Conservation (phyloP, 2,329 filamentous ascomycete species). For the Calonectria hawksworthii region DNA sequence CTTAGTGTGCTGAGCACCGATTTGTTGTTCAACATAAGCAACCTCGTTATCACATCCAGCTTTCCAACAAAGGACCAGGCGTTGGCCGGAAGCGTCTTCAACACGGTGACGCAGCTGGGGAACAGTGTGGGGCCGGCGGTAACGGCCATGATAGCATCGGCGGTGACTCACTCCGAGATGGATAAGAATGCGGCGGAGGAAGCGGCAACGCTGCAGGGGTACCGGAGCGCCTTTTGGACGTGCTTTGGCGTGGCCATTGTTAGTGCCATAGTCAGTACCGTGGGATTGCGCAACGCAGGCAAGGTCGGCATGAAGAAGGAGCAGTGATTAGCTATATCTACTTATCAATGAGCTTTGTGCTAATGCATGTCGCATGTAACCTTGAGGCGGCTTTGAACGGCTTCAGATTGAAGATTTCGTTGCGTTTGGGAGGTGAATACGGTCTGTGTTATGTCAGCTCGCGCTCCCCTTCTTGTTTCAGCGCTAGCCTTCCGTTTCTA, state of each 20-base stretch:
- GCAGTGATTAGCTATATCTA: not conserved
- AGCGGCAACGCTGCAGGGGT: conserved; percentile 17
- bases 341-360: not conserved
- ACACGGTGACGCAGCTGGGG: conserved; percentile 24
- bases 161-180: conserved; percentile 21
- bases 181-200: not conserved
- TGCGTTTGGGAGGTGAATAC: not conserved
- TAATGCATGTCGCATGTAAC: not conserved
- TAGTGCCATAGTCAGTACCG: not conserved
- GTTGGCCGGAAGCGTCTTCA: conserved; percentile 69
- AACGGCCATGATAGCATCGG: conserved; percentile 26
- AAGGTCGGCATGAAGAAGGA: conserved; percentile 29
- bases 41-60: conserved; percentile 82
- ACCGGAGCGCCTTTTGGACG: conserved; percentile 22
- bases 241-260: conserved; percentile 19
- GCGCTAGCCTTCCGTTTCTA: conserved; percentile 4
- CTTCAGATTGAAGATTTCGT: not conserved
- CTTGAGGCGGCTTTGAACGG: not conserved
- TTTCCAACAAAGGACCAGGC: conserved; percentile 77
- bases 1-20: conserved; percentile 81
- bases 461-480: not conserved
- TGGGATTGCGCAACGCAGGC: conserved; percentile 23
- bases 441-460: not conserved
- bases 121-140: conserved; percentile 24
- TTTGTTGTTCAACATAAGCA: conserved; percentile 81